phyloP scores from a whole-genome alignment of 176 grass and related monocot genomes.

The Juncus inflexus region DNA sequence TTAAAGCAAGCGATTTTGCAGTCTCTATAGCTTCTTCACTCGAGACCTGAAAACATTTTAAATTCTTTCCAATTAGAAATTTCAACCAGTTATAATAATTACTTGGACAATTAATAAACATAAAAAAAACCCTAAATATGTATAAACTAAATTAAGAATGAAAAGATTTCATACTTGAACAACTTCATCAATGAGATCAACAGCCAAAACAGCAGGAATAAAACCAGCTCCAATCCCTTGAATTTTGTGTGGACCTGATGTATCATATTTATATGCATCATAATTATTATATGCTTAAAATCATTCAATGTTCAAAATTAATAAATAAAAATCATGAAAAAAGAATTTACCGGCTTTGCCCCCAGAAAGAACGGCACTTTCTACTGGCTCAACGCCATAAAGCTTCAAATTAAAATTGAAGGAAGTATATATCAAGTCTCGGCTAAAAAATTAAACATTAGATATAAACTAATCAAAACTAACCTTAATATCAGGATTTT shows the following conservation, averaged over 20 bases:
- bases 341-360: slow-evolving; percentile 73
- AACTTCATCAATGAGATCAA: slow-evolving; percentile 64
- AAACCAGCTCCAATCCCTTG: slow-evolving; percentile 82
- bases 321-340: slow-evolving; percentile 1
- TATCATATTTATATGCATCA: not conserved
- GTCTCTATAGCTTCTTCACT: slow-evolving; percentile 85
- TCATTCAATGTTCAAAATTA: not conserved
- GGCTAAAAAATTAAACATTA: slow-evolving; percentile 16
- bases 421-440: not conserved
- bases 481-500: slow-evolving; percentile 76
- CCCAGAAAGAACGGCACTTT: slow-evolving; percentile 78
- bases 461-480: slow-evolving; percentile 15
- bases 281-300: not conserved
- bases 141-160: not conserved
- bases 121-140: not conserved
- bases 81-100: not conserved
- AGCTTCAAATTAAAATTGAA: slow-evolving; percentile 37
- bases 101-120: not conserved
- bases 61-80: slow-evolving; percentile 8
- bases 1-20: slow-evolving; percentile 65
- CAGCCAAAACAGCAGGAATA: slow-evolving; percentile 71
- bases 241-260: slow-evolving; percentile 37
- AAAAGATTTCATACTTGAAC: slow-evolving; percentile 36
- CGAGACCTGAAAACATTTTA: slow-evolving; percentile 42
- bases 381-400: slow-evolving; percentile 73